These are phyloP conservation scores for Peribolospora kevripleyi DNA, from an alignment of 768 basidiomycete species.

Conservation along the genomic window DNA sequence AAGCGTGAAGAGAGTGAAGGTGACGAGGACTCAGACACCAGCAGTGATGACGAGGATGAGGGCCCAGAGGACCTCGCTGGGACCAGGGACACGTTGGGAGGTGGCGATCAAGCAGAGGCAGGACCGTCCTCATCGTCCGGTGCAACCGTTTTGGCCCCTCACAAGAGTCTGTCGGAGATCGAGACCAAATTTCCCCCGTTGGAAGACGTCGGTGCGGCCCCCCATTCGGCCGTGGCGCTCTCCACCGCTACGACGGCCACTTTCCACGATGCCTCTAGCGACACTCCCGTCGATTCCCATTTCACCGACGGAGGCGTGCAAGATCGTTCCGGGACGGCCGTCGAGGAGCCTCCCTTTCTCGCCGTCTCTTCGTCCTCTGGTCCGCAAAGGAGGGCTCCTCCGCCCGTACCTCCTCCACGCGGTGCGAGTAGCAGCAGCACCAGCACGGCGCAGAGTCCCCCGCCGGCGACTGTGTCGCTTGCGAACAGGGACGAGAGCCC, in stretches of 20 bases:
- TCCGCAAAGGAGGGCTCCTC: no score
- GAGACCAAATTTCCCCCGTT: background rate
- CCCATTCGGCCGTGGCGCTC: background rate
- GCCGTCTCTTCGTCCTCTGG: no score
- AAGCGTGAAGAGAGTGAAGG: no score
- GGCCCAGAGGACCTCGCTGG: conserved; percentile 12
- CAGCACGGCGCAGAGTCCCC: no score
- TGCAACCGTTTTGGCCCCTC: background rate
- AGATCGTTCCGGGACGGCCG: no score
- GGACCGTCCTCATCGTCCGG: background rate
- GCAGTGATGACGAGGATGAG: conserved; percentile 28
- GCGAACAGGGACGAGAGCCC: no score
- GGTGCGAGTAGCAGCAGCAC: no score
- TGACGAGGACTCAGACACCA: conserved; percentile 28
- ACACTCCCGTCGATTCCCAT: conserved; percentile 30
- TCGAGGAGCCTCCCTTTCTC: no score
- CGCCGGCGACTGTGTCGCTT: no score
- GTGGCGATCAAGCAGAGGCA: no score
- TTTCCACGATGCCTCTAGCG: background rate
- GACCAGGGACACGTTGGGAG: background rate
- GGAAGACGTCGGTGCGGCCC: background rate
- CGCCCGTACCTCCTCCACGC: no score
- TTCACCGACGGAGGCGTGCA: no score
- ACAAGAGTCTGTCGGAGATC: background rate
- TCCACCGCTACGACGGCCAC: background rate